These are phyloP conservation scores for Camelina sativa DNA, from an alignment of 345 rosid genomes.

Conservation along the genomic window DNA sequence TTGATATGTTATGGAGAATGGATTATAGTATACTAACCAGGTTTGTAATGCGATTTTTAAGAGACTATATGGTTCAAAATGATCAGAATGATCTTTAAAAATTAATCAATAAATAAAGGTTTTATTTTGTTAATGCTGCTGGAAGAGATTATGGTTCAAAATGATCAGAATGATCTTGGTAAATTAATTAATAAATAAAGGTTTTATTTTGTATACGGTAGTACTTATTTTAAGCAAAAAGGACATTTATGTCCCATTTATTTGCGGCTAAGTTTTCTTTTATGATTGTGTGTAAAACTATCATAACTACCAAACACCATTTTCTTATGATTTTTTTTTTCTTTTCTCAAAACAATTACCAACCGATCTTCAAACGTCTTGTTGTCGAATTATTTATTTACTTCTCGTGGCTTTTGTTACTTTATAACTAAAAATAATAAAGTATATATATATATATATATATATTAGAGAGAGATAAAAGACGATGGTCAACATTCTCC, in stretches of 20 bases:
- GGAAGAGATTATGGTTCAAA: too few species aligned
- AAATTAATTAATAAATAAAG: not conserved
- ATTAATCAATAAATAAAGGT: too few species aligned
- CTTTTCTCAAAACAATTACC: slow-evolving; percentile 26
- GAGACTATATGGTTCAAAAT: too few species aligned
- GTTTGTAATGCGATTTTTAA: too few species aligned
- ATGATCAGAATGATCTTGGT: not conserved
- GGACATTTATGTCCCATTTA: slow-evolving; percentile 25
- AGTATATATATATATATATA: too few species aligned
- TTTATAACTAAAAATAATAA: not conserved
- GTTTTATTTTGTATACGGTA: not conserved
- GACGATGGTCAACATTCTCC: slow-evolving; percentile 27
- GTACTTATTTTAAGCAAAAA: not conserved
- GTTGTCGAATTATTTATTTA: slow-evolving; percentile 20
- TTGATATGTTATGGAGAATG: too few species aligned
- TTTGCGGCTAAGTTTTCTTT: not conserved
- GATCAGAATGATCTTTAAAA: too few species aligned
- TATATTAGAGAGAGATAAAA: not conserved
- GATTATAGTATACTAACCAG: too few species aligned
- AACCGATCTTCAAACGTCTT: slow-evolving; percentile 40
- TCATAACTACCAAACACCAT: slow-evolving; percentile 7
- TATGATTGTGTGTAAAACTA: not conserved
- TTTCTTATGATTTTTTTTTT: not conserved
- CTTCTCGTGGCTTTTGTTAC: slow-evolving; percentile 28
- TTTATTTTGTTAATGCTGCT: too few species aligned